Evolutionary conservation across 2,329 filamentous ascomycete species (phyloP), one percentile per base, ranked within the genome.

Genomic region (Trichoderma harzianum): DNA sequence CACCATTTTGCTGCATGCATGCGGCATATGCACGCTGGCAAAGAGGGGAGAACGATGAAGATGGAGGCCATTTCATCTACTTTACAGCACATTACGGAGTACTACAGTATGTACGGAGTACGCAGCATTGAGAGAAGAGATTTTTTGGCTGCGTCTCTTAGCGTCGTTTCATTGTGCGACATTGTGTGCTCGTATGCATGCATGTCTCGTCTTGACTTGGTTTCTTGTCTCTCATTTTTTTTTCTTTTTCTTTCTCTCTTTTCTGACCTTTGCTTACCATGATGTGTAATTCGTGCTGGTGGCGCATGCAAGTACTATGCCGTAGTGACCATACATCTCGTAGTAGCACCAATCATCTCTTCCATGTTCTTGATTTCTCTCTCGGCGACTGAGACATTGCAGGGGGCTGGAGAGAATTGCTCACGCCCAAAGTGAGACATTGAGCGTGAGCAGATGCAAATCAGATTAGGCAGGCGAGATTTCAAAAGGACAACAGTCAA

Each of bases 1-100:
- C 67, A 69, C 67, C 55, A 43, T 47, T 61, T 51, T 61, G 55
- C 32, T 39, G 66, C 66, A 69, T 61, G 67, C 57, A 53, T 24
- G 51, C 65, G 55, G 53, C 53, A 57, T 34, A 34, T 26, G 64
- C 64, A 67, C 64, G 34, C 57, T 34, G 30, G 47, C 21, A 53
- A 53, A 53, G 47, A 24, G 21, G 47, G 21, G 47, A 21, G 47
- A 21, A 18, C 18, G 43, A 53, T 53, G 47, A 21, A 53, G 47
- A 53, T 53, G 47, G 47, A 14, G n/a, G 47, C n/a, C 47, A 53
- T 30, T 67, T 67, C 64, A 67, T 67, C 64, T 58, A 26, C 51
- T 1, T 14, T 34, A 34, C 32, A 14, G 32, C 32, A 12, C 32
- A 34, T 1, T 34, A 34, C 32, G 32, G 32, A 34, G 32, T 34